Conservation (phyloP, 2,329 filamentous ascomycete genomes). For the Colletotrichum spinosum region DNA sequence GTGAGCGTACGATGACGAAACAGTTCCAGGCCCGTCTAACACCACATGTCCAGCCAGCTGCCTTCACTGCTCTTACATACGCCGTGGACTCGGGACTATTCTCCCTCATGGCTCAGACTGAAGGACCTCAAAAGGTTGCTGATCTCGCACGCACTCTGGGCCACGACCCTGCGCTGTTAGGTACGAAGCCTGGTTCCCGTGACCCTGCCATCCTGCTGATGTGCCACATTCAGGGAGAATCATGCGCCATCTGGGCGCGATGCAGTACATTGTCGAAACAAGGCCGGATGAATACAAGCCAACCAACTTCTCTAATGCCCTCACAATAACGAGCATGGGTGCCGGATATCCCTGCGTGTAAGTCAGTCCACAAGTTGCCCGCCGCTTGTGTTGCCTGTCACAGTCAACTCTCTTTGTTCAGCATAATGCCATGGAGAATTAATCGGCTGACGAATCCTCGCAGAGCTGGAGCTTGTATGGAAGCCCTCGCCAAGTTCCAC, state of each 20-base stretch:
- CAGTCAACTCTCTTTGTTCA: too few species aligned
- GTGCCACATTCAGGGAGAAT: constrained; percentile 41
- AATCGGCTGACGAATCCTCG: not conserved
- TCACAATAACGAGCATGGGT: constrained; percentile 49
- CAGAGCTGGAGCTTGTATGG: constrained; percentile 39
- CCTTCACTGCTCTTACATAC: constrained; percentile 42
- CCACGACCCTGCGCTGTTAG: constrained; percentile 15
- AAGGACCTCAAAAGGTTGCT: constrained; percentile 7
- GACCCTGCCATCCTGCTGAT: too few species aligned
- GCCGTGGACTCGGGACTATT: constrained; percentile 52
- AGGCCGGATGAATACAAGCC: constrained; percentile 50
- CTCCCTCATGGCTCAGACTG: constrained; percentile 44
- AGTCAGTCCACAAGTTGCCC: constrained; percentile 1
- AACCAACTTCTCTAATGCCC: constrained; percentile 51
- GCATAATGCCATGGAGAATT: too few species aligned
- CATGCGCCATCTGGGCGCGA: constrained; percentile 51
- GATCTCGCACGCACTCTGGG: not conserved
- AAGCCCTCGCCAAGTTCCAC: constrained; percentile 40
- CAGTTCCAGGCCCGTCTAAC: not conserved
- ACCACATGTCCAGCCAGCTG: constrained; percentile 37
- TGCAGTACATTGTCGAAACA: constrained; percentile 53
- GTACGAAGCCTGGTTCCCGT: not conserved
- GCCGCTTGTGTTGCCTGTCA: too few species aligned
- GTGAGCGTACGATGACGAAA: constrained; percentile 16
- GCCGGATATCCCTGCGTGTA: constrained; percentile 49